Evolutionary conservation across 371 early-diverging fungal genomes (phyloP).

Genomic region (Mortierella sp.): DNA sequence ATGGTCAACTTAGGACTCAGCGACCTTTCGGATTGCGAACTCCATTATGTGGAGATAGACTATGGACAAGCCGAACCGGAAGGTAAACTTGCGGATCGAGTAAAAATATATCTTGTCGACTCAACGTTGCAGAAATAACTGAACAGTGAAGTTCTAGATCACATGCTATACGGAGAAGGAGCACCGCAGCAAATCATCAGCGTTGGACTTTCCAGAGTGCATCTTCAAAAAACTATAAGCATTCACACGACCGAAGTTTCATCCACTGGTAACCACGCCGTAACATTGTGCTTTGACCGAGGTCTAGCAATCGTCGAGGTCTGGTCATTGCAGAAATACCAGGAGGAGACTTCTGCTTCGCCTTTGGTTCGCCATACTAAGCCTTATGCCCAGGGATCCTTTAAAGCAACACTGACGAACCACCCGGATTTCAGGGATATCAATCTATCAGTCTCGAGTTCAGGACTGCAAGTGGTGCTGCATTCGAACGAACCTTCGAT

Average conservation of each 20-base stretch:
- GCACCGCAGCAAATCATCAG: not conserved
- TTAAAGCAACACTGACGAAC: not conserved
- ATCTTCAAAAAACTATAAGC: not conserved
- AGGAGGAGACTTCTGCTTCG: not conserved
- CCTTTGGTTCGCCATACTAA: too few relatives aligned
- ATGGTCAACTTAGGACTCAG: not conserved
- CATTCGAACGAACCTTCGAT: conserved; percentile 1
- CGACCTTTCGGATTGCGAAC: not conserved
- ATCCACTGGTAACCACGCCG: not conserved
- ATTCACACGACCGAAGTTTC: not conserved
- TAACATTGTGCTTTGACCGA: conserved; percentile 2
- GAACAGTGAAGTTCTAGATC: not conserved
- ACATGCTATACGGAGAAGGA: not conserved
- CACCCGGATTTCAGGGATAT: conserved; percentile 1
- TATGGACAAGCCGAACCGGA: not conserved
- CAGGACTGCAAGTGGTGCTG: not conserved
- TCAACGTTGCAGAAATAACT: not conserved
- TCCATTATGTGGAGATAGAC: not conserved
- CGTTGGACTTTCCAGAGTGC: not conserved
- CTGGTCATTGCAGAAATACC: not conserved
- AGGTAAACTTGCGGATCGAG: not conserved
- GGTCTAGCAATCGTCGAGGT: not conserved
- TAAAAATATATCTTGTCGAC: too few relatives aligned
- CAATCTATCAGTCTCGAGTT: not conserved
- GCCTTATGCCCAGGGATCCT: not conserved